These are phyloP conservation scores for Chaetomium olivaceum DNA, from an alignment of 2,329 filamentous ascomycete genomes.

Conservation along the genomic window DNA sequence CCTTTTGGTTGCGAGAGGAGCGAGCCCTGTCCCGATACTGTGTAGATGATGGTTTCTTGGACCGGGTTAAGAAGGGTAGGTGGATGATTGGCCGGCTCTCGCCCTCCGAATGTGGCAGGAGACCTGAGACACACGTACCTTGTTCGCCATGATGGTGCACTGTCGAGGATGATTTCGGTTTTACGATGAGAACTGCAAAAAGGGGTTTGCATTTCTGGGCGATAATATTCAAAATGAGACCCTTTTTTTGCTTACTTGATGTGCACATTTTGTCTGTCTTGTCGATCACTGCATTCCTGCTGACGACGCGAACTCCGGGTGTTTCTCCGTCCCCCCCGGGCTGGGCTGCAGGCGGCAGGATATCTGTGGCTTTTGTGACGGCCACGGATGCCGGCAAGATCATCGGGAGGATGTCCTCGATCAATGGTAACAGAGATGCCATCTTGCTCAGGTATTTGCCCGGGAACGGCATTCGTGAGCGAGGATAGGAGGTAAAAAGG, in stretches of 20 bases:
- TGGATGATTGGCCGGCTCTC: background rate
- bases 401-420: conserved; percentile 61
- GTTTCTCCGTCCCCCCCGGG: conserved; percentile 38
- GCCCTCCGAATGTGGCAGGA: background rate
- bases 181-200: conserved; percentile 59
- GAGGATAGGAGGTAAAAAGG: no score
- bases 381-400: conserved; percentile 60
- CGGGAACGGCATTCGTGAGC: conserved; percentile 4
- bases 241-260: conserved; percentile 50
- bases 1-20: conserved; percentile 56
- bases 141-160: conserved; percentile 71
- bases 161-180: conserved; percentile 60
- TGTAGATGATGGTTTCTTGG: conserved; percentile 68
- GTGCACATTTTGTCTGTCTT: conserved; percentile 67
- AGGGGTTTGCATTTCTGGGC: background rate
- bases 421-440: conserved; percentile 55
- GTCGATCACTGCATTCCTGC: conserved; percentile 60
- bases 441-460: conserved; percentile 37
- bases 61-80: conserved; percentile 5
- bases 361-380: conserved; percentile 51
- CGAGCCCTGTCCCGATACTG: conserved; percentile 60
- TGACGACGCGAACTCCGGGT: conserved; percentile 41
- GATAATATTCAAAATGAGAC: background rate
- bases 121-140: conserved; percentile 47
- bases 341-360: conserved; percentile 44